Base-by-base conservation (phyloP, 768 basidiomycete genomes). In the Amanita polypyramis region DNA sequence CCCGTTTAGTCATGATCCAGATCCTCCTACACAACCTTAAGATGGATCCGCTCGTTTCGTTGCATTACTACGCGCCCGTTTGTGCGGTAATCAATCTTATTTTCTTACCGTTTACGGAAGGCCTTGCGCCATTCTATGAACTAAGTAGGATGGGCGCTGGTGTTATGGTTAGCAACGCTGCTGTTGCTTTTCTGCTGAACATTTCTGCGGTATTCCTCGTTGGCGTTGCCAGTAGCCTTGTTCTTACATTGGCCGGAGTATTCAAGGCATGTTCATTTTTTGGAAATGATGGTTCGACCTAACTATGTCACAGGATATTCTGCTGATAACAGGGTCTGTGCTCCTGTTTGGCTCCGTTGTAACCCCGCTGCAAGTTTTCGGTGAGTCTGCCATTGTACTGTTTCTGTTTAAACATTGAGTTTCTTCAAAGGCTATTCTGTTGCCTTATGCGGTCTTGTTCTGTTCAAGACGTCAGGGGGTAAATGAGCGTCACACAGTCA, bases 11-110 rank as follows among this genome's bases (percentile, higher is more conserved):
- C 19, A 92, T 96, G 80, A 97, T 98, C 52, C 88, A 98, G 62
- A 79, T 94, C 45, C 79, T 98, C 34, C 72, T 98, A 0, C 91
- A 96, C 60, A 93, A 93, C 32, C 69, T 96, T 59, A 96, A 96
- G 69, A 97, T 98, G 94, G 92, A 96, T 60, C 95, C 95, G 0
- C 77, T 97, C 5, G 88, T 92, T 17, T 96, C 93, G 5, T 66
- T 98, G 44, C 89, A 98, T 70, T 97, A 95, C 70, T 96, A 93
- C 60, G 93, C 94, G 8, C 93, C 93, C 11, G 89, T 97, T 44
- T 98, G 95, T 63, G 92, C 95, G 0, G 62, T 71, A 51, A 87
- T 98, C 70, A 97, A 96, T 64, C 75, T 91, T 19, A 61, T 77
- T 46, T 71, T 95, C 53, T 65, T 98, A 15, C 92, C 93, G 5